Percentiles rank a stretch among this genome's conserved stretches.
phyloP scores from a whole-genome alignment of 257 asterid genomes.

The Solanum corneliomulleri region DNA sequence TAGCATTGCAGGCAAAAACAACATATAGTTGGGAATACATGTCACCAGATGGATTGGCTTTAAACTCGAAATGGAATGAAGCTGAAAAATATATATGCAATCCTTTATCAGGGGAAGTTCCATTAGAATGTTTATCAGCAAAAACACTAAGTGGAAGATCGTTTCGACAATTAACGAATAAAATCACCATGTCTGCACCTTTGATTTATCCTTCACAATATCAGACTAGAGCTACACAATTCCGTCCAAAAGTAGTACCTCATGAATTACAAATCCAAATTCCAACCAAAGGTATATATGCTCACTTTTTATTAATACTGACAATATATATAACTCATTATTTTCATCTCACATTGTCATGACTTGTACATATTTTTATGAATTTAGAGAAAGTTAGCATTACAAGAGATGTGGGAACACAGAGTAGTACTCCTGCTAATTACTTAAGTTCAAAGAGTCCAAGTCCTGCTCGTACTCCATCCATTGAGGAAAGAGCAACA shows the following conservation, averaged over 20 bases:
- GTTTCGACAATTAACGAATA: constrained; percentile 35
- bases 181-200: constrained; percentile 79
- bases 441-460: constrained; percentile 32
- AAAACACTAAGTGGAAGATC: constrained; percentile 64
- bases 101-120: constrained; percentile 84
- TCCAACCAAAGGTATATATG: not conserved
- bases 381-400: constrained; percentile 29
- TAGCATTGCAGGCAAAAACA: constrained; percentile 79
- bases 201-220: constrained; percentile 43
- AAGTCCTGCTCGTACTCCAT: constrained; percentile 45
- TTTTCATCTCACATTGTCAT: not conserved
- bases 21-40: constrained; percentile 56
- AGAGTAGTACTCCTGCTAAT: constrained; percentile 37
- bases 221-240: constrained; percentile 8
- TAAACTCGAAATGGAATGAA: constrained; percentile 82
- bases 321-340: not conserved
- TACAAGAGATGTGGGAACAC: constrained; percentile 62
- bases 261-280: constrained; percentile 15
- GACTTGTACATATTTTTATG: not conserved
- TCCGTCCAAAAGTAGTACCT: constrained; percentile 10
- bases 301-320: not conserved
- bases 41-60: constrained; percentile 46
- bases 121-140: constrained; percentile 75
- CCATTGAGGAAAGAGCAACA: constrained; percentile 45
- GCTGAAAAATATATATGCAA: constrained; percentile 90